phyloP scores from a whole-genome alignment of 306 rosid species.

The Quercus bicolor region DNA sequence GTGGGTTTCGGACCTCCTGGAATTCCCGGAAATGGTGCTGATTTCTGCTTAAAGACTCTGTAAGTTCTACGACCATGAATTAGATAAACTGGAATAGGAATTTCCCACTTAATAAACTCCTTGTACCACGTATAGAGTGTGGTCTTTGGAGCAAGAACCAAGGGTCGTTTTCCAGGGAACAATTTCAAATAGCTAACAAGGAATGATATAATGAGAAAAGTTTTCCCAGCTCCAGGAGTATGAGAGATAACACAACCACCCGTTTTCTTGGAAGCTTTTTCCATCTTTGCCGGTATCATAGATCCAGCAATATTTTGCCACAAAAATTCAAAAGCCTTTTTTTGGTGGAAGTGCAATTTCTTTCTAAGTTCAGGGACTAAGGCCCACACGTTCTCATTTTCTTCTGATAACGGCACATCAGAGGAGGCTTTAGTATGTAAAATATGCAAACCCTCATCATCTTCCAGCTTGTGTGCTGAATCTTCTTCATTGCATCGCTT shows the following conservation, averaged over 20 bases:
- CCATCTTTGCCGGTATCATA: conserved; percentile 46
- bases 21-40: conserved; percentile 34
- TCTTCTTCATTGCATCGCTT: conserved; percentile 37
- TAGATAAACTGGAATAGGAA: conserved; percentile 74
- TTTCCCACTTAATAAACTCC: conserved; percentile 78
- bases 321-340: conserved; percentile 84
- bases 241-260: conserved; percentile 97
- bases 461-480: conserved; percentile 35
- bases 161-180: conserved; percentile 72
- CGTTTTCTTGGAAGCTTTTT: conserved; percentile 37
- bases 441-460: conserved; percentile 42
- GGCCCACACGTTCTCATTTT: conserved; percentile 70
- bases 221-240: conserved; percentile 91
- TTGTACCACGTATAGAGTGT: conserved; percentile 87
- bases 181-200: conserved; percentile 75
- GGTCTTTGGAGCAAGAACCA: conserved; percentile 85
- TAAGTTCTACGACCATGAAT: conserved; percentile 68
- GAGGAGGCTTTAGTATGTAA: conserved; percentile 23
- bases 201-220: conserved; percentile 74
- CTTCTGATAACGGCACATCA: conserved; percentile 43
- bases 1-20: conserved; percentile 59
- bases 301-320: conserved; percentile 85
- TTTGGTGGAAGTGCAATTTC: conserved; percentile 67
- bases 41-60: conserved; percentile 36
- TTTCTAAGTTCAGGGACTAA: conserved; percentile 43